Evolutionary conservation across 768 basidiomycete genomes (phyloP).

Genomic region (Podaxis rugospora): DNA sequence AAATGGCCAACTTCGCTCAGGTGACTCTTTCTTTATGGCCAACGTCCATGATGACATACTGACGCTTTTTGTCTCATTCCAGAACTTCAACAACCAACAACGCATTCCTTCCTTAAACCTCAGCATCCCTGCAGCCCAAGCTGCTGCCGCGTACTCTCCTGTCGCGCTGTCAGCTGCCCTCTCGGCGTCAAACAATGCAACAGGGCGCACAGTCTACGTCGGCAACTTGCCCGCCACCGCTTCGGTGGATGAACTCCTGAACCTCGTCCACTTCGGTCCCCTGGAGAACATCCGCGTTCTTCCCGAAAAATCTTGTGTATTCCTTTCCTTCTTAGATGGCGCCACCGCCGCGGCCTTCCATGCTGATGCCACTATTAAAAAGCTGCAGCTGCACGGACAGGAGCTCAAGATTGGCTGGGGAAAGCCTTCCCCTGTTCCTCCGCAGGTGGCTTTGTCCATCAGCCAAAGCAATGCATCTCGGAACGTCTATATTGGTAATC

Average conservation of each 20-base stretch:
- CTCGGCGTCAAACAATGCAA: slow-evolving; percentile 58
- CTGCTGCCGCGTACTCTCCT: slow-evolving; percentile 62
- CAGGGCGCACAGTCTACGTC: slow-evolving; percentile 92
- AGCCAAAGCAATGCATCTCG: slow-evolving; percentile 89
- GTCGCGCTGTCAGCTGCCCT: slow-evolving; percentile 72
- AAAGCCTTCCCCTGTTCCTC: slow-evolving; percentile 85
- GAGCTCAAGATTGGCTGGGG: slow-evolving; percentile 99
- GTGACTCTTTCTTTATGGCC: slow-evolving; percentile 25
- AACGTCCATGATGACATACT: slow-evolving; percentile 12
- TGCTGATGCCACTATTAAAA: slow-evolving; percentile 94
- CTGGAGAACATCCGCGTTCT: slow-evolving; percentile 92
- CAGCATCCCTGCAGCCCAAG: slow-evolving; percentile 67
- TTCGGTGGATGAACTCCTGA: slow-evolving; percentile 95
- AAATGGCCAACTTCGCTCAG: slow-evolving; percentile 70
- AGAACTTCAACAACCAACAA: slow-evolving; percentile 41
- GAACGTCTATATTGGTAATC: slow-evolving; percentile 94
- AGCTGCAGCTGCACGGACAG: slow-evolving; percentile 87
- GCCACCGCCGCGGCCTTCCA: slow-evolving; percentile 94
- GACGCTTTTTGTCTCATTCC: slow-evolving; percentile 7
- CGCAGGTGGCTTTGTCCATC: slow-evolving; percentile 83
- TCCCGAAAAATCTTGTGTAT: slow-evolving; percentile 96
- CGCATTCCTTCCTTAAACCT: slow-evolving; percentile 64
- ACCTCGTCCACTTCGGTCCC: slow-evolving; percentile 96
- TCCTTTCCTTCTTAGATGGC: slow-evolving; percentile 95
- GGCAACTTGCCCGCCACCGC: slow-evolving; percentile 95